Base-by-base conservation (phyloP, 106 monocot genomes). In the Cymbidium sinense region DNA sequence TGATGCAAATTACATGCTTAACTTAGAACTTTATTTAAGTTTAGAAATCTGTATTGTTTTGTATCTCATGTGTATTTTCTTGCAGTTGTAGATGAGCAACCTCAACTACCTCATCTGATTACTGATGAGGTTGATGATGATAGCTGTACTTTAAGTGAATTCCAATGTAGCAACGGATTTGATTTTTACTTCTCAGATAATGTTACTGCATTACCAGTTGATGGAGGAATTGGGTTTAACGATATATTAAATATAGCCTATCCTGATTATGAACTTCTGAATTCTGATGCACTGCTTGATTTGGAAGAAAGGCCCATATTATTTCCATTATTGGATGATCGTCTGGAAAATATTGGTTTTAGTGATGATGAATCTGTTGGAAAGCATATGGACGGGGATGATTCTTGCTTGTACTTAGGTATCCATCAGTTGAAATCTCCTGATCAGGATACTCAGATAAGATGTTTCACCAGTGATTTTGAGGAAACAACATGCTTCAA, bases 41-140 rank as follows among this genome's bases (percentile, higher is more conserved):
- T 47, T 47, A 47, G 47, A 47, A 47, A 2, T 28, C 6, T 25
- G 10, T 62, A 28, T 62, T 23, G 61, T 62, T 62, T 27, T 27
- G 7, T 62, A 62, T 27, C 2, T 11, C n/a, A n/a, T n/a, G n/a
- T n/a, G n/a, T n/a, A n/a, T 74, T 15, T 55, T 50, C 50, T 79
- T 76, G 69, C 74, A 83, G 78, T 78, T 70, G 62, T 12, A 73
- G 70, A 77, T 79, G 76, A 81, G 78, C 80, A 73, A 9, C 28
- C 80, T 83, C 81, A 83, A 47, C 83, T 86, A 75, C 86, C 90
- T 50, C 79, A 82, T 80, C 83, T 90, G 31, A 76, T 88, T 79
- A 50, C 81, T 71, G 84, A 88, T 74, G 86, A 85, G 31, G 86
- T 87, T 83, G 94, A 94, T 79, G 67, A 67, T 33, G 80, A 86